Evolutionary conservation across 2,329 filamentous ascomycete genomes (phyloP), one percentile per base, ranked within the genome.

Genomic region (Phialophora chinensis): DNA sequence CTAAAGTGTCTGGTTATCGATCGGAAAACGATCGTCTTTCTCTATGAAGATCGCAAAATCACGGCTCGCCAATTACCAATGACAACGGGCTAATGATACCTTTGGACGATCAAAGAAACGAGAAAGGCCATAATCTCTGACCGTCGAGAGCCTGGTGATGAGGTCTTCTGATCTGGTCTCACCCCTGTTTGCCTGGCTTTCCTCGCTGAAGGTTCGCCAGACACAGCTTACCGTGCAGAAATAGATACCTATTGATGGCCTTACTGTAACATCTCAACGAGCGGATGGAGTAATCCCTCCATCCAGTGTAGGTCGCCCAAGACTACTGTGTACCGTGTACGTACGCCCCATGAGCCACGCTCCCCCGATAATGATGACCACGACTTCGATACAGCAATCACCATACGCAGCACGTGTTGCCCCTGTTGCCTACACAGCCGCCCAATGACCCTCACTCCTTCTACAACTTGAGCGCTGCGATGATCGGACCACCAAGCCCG

Each of bases 401-500:
- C 27, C 49, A 25, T 29, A 53, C 27, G 20, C 49, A 25, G 27
- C 27, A 53, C 49, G 14, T 53, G 23, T 25, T 53, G 27, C 10
- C 27, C 27, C 49, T 35, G 33, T 8, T 10, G 11, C 33, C 20
- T 12, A 53, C 20, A 53, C 20, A 25, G 20, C 20, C 20, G 20
- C 20, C 20, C 49, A 5, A 25, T 14, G 29, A 20, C 12, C 11
- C 25, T 31, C 14, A 2, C 4, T 55, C 53, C 53, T 35, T 31
- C 49, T 61, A 68, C 63, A 66, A 33, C 49, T 66, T 66, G 44
- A 65, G 17, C 7, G 66, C 66, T 20, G 63, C 66, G 12, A 70
- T 55, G 62, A 69, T 66, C 10, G 68, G 68, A n/a, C 66, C 66
- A 23, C 68, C 68, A 25, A 65, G 31, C 7, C 59, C 63, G 31